Conservation (phyloP, 2,329 filamentous ascomycete genomes). For the Microcera coccophila region DNA sequence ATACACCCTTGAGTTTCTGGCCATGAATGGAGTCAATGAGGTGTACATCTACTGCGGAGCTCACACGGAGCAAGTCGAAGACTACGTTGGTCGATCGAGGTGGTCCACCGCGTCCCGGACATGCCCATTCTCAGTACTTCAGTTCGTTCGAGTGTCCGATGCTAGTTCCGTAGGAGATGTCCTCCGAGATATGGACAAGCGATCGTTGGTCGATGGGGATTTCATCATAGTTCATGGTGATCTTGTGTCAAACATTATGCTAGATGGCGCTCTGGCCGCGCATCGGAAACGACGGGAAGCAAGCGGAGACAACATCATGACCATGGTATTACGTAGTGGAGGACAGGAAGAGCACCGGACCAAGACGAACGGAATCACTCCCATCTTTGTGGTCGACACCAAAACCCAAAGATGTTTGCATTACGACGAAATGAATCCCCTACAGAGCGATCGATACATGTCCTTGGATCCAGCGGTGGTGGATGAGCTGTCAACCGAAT, state of each 20-base stretch:
- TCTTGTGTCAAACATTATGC: conserved; percentile 80
- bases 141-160: conserved; percentile 78
- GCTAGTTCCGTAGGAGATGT: conserved; percentile 89
- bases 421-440: conserved; percentile 83
- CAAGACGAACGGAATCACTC: conserved; percentile 69
- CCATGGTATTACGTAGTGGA: conserved; percentile 79
- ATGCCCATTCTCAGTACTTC: conserved; percentile 70
- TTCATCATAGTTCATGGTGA: conserved; percentile 93
- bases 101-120: conserved; percentile 59
- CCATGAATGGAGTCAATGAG: conserved; percentile 90
- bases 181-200: conserved; percentile 86
- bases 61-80: conserved; percentile 81
- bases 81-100: conserved; percentile 73
- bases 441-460: conserved; percentile 61
- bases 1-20: conserved; percentile 94
- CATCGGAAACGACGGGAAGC: conserved; percentile 77
- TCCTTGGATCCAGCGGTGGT: conserved; percentile 78
- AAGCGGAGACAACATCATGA: conserved; percentile 97
- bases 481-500: conserved; percentile 62
- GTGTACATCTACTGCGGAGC: conserved; percentile 89
- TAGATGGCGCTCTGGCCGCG: conserved; percentile 72
- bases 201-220: conserved; percentile 80
- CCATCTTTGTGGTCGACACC: conserved; percentile 83
- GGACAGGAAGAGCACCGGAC: conserved; percentile 68
- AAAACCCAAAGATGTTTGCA: conserved; percentile 78